Base-by-base conservation (phyloP, 2,329 filamentous ascomycete species). In the Penicillium brevicompactum region DNA sequence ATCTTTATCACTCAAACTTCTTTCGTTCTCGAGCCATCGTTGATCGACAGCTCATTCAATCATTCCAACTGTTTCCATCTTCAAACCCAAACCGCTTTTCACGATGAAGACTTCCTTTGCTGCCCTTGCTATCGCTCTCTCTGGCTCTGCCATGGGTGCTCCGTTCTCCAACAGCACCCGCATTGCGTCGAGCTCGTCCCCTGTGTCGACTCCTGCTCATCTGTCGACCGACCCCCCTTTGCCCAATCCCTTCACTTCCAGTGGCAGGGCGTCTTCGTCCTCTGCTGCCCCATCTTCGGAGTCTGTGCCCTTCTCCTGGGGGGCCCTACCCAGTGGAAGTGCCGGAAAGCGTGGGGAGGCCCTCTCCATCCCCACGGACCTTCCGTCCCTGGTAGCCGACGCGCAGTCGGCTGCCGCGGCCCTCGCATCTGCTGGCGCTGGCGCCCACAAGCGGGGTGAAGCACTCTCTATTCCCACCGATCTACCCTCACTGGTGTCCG, bases 71-170 rank as follows among this genome's bases (percentile, higher is more conserved):
- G 22, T 51, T 51, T 16, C 38, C 21, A 18, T 3, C 24, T 42
- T 59, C 34, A 31, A 22, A 32, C 14, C 40, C 24, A 14, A 42
- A 45, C 14, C 42, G 7, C 38, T 37, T 44, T 55, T 45, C 55
- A 59, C 24, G 10, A 62, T 64, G 60, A 62, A 58, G 53, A 46
- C 49, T 38, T 58, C 56, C 14, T 13, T 61, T 40, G 54, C 54
- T 53, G 49, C 50, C 9, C 37, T 61, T 44, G 53, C 53, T 40
- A 31, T 64, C 10, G 52, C 58, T 37, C 54, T 62, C 9, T 56
- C 56, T 3, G 61, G 56, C 41, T 53, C 60, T 37, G 60, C 54
- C 38, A 32, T 62, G 24, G 61, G 47, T 30, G 47, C 34, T 13
- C 61, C 60, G 9, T 58, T 62, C 60, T 49, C 51, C 31, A 62